Conservation (phyloP, 2,329 filamentous ascomycete species). For the Alternaria longipes region DNA sequence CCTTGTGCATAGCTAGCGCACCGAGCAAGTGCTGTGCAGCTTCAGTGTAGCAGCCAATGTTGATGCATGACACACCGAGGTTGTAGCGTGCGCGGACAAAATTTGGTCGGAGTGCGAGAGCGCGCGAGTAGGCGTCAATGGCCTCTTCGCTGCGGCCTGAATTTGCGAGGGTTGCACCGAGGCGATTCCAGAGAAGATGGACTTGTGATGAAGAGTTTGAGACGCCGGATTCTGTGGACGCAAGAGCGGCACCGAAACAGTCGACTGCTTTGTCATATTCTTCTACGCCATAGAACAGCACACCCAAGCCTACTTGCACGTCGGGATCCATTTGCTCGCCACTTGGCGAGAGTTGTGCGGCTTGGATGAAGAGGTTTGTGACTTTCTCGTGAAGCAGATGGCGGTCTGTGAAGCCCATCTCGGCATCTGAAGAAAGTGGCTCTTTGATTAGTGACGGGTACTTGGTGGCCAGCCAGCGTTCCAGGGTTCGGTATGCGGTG, state of each 20-base stretch:
- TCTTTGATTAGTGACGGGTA: conserved; percentile 83
- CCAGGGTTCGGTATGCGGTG: conserved; percentile 93
- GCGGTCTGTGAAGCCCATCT: conserved; percentile 93
- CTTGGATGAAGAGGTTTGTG: conserved; percentile 88
- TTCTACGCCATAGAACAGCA: conserved; percentile 96
- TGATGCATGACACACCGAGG: conserved; percentile 94
- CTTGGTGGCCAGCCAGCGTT: conserved; percentile 95
- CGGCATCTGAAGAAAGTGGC: conserved; percentile 76
- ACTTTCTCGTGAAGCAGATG: conserved; percentile 89
- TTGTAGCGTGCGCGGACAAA: conserved; percentile 98
- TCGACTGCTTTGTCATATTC: conserved; percentile 99
- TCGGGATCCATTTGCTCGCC: conserved; percentile 98
- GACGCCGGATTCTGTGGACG: conserved; percentile 81
- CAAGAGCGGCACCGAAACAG: conserved; percentile 93
- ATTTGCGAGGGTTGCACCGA: conserved; percentile 95
- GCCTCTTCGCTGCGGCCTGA: conserved; percentile 93
- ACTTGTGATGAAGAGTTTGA: conserved; percentile 87
- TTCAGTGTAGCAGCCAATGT: conserved; percentile 93
- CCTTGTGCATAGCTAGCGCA: conserved; percentile 93
- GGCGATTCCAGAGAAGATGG: conserved; percentile 95
- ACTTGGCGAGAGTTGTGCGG: conserved; percentile 88
- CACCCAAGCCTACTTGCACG: conserved; percentile 95
- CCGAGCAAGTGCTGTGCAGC: conserved; percentile 92
- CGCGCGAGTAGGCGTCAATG: conserved; percentile 95
- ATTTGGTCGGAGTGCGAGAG: conserved; percentile 88